Conservation (phyloP, 1,139 yeast genomes). For the Yamadazyma friedrichii region DNA sequence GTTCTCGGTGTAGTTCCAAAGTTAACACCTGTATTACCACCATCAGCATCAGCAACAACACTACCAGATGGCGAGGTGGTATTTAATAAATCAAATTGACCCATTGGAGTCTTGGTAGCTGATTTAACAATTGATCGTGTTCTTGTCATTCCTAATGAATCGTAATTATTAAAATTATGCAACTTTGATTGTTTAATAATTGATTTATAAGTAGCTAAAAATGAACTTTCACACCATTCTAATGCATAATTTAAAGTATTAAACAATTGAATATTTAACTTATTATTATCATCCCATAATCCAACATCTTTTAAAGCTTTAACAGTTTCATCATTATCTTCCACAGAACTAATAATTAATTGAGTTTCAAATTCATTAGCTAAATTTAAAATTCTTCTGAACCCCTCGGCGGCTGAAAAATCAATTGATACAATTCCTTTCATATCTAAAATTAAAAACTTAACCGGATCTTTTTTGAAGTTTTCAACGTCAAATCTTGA, state of each 20-base stretch:
- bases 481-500: conserved; percentile 60
- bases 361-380: conserved; percentile 68
- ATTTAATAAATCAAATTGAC: conserved; percentile 10
- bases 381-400: conserved; percentile 79
- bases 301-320: conserved; percentile 72
- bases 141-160: conserved; percentile 16
- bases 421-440: conserved; percentile 80
- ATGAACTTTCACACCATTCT: conserved; percentile 96
- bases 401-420: conserved; percentile 95
- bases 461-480: conserved; percentile 57
- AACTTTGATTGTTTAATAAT: conserved; percentile 25
- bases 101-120: conserved; percentile 11
- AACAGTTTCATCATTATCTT: conserved; percentile 59
- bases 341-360: conserved; percentile 75
- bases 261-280: conserved; percentile 56
- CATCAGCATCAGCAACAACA: too few species aligned
- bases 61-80: neutral
- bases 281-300: conserved; percentile 50
- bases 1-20: conserved; percentile 56
- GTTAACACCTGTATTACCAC: neutral
- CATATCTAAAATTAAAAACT: conserved; percentile 82
- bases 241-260: conserved; percentile 80
- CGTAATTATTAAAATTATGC: conserved; percentile 14
- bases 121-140: conserved; percentile 16
- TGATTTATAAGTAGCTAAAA: conserved; percentile 62